Evolutionary conservation across 2,329 filamentous ascomycete genomes (phyloP).

Genomic region (Capronia coronata): DNA sequence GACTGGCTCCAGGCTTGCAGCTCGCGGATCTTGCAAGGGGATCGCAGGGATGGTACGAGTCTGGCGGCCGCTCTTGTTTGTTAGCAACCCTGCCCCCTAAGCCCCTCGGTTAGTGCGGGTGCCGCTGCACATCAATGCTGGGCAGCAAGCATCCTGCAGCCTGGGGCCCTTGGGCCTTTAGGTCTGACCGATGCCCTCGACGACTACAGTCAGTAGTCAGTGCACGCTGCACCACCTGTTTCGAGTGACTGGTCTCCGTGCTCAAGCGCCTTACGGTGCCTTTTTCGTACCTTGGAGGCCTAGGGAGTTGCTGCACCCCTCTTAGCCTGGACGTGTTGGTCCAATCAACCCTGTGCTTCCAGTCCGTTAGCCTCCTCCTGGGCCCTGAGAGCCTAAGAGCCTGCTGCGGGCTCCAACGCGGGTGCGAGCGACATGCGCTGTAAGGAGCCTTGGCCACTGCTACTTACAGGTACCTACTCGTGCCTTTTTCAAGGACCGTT

Average conservation of each 20-base stretch:
- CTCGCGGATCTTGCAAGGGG: background rate
- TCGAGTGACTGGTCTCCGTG: background rate
- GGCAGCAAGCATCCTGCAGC: too few relatives aligned
- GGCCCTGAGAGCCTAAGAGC: too few relatives aligned
- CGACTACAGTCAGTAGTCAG: too few relatives aligned
- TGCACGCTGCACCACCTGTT: too few relatives aligned
- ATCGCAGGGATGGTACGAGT: background rate
- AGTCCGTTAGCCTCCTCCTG: background rate
- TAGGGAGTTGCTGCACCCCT: background rate
- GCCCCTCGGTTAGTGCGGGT: slow-evolving; percentile 5
- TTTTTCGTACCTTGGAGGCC: background rate
- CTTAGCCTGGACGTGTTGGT: background rate
- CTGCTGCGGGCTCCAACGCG: background rate
- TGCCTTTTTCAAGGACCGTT: background rate
- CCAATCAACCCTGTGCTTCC: background rate
- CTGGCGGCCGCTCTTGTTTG: background rate
- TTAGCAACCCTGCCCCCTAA: background rate
- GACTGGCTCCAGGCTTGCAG: background rate
- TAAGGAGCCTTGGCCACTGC: background rate
- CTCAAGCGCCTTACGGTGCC: background rate
- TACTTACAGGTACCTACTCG: background rate
- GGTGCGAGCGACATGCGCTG: too few relatives aligned
- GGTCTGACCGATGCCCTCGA: too few relatives aligned
- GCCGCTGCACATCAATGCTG: too few relatives aligned
- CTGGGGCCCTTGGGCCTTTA: slow-evolving; percentile 1